Base-by-base conservation (phyloP, 352 stramenopile genomes). In the Peronospora farinosa region DNA sequence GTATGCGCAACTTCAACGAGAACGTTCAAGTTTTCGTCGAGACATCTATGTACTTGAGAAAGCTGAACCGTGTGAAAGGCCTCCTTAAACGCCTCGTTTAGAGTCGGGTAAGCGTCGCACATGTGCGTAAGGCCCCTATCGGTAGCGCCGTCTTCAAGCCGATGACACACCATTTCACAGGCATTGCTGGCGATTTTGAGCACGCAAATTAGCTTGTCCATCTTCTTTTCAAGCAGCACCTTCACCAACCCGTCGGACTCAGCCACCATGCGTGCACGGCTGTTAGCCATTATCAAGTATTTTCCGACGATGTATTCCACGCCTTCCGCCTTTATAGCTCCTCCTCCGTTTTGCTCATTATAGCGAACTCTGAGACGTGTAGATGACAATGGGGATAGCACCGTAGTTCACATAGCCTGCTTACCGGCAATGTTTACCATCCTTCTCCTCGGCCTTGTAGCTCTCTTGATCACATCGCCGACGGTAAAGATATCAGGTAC, bases 381-480 rank as follows among this genome's bases (percentile, higher is more conserved):
- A 99, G 58, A 99, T 97, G 17, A 99, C 96, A 48, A 95, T 92
- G 17, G 97, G 97, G 70, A 99, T 99, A 21, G 92, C 94, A 72
- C 98, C 89, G 72, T 99, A 99, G 75, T 99, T 99, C 37, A 99
- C 95, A 73, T 99, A 96, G 54, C 96, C 96, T 96, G 90, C 64
- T 92, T 95, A 63, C 96, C 96, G 16, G 93, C 92, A 63, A 99
- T 98, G 45, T 78, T 97, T 77, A 99, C 97, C 11, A 96, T 96
- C 96, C 66, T 99, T 96, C 61, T 99, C 96, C 75, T 99, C 97
- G 23, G 97, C 96, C 81, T 99, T 99, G 90, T 99, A 8, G 96
- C 92, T 36, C 97, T 96, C 50, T 96, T 88, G 54, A 99, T 98
- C 57, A 94, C 94, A 54, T 99, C 96, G 40, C 96, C 96, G 68